Evolutionary conservation across 2,329 filamentous ascomycete genomes (phyloP).

Genomic region (Colletotrichum trifolii): DNA sequence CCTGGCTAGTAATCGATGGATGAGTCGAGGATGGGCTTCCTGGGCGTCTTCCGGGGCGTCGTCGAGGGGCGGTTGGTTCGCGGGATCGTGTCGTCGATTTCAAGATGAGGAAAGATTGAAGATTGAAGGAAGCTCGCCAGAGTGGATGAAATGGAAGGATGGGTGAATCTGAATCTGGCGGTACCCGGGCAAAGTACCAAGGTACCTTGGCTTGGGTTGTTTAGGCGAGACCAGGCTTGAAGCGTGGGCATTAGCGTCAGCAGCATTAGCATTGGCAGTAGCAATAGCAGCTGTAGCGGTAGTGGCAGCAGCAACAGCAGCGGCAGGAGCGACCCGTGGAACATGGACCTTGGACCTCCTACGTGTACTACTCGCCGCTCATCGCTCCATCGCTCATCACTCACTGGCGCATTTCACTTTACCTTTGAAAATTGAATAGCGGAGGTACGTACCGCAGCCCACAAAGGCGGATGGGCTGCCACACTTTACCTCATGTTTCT

Average conservation of each 20-base stretch:
- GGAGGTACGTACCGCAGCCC: too few species aligned
- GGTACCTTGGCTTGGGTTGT: constrained; percentile 8
- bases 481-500: too few species aligned
- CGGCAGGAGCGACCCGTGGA: too few species aligned
- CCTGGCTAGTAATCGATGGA: constrained; percentile 7
- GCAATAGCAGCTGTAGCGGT: neutral
- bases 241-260: constrained; percentile 36
- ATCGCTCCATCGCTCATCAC: too few species aligned
- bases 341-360: too few species aligned
- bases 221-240: constrained; percentile 38
- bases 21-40: constrained; percentile 14
- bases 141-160: constrained; percentile 37
- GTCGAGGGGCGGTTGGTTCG: constrained; percentile 24
- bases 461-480: too few species aligned
- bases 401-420: too few species aligned
- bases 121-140: constrained; percentile 35
- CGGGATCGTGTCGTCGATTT: constrained; percentile 30
- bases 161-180: constrained; percentile 37
- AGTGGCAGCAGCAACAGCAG: neutral
- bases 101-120: constrained; percentile 38
- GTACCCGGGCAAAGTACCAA: constrained; percentile 35
- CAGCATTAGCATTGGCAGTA: constrained; percentile 27
- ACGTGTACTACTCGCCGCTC: too few species aligned
- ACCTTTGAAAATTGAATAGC: too few species aligned
- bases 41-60: constrained; percentile 22